These are phyloP conservation scores for Meyerozyma smithsonii DNA, from an alignment of 1,139 yeast genomes.

Conservation along the genomic window DNA sequence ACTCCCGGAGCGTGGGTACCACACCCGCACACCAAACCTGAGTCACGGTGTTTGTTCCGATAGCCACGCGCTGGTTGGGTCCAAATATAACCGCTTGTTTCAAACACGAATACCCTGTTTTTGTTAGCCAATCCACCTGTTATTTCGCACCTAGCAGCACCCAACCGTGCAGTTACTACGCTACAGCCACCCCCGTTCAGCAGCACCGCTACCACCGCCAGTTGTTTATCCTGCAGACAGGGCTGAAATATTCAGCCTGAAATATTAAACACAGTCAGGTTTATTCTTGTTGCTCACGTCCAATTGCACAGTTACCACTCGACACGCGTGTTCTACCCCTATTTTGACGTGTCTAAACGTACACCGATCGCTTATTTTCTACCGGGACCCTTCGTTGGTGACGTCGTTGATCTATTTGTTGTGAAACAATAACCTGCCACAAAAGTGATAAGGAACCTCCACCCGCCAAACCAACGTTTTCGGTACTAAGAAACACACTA, in stretches of 20 bases:
- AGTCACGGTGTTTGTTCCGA: conserved; percentile 1
- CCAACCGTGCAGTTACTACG: too few species aligned
- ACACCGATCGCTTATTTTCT: background rate
- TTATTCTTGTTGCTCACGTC: background rate
- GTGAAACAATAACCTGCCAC: background rate
- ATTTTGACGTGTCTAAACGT: background rate
- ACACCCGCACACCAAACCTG: background rate
- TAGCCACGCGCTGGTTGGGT: conserved; percentile 1
- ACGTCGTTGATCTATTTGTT: background rate
- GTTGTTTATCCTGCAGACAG: background rate
- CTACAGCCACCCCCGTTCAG: too few species aligned
- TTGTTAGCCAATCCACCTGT: too few species aligned
- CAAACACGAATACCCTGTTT: background rate
- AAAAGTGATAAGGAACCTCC: background rate
- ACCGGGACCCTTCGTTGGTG: background rate
- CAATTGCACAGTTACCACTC: background rate
- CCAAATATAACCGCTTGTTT: background rate
- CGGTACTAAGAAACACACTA: background rate
- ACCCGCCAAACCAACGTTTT: background rate
- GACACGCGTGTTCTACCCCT: background rate
- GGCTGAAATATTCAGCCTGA: background rate
- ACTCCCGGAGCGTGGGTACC: background rate
- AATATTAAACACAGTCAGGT: background rate
- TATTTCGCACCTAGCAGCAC: too few species aligned
- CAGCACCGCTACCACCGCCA: too few species aligned